Percentiles rank a stretch among this genome's conserved stretches.
Evolutionary conservation across 345 rosid species (phyloP).

Genomic region (Salix caprea): DNA sequence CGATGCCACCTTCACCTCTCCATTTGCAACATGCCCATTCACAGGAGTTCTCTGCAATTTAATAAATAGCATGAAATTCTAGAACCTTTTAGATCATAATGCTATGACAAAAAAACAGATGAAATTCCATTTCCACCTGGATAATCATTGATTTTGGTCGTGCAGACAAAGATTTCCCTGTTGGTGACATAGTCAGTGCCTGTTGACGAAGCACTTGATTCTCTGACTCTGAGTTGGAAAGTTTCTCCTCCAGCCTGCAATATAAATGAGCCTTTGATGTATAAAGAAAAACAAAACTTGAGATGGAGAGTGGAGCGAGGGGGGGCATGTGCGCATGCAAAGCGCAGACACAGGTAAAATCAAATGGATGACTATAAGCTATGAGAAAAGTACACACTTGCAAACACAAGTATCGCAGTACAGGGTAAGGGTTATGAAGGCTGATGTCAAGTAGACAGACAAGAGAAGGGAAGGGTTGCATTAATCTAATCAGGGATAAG

Average conservation of each 20-base stretch:
- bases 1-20: conserved; percentile 55
- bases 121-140: conserved; percentile 47
- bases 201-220: conserved; percentile 98
- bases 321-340: not conserved
- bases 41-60: conserved; percentile 84
- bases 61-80: conserved; percentile 22
- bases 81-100: conserved; percentile 12
- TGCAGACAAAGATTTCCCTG: conserved; percentile 66
- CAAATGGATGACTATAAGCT: not conserved
- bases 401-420: not conserved
- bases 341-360: not conserved
- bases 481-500: not conserved
- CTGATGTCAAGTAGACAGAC: not conserved
- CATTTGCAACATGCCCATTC: conserved; percentile 63
- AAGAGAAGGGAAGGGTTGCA: not conserved
- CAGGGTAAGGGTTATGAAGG: not conserved
- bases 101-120: conserved; percentile 1
- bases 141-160: conserved; percentile 63
- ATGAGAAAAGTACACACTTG: not conserved
- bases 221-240: conserved; percentile 93
- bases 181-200: conserved; percentile 88
- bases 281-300: conserved; percentile 15
- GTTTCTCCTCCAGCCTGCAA: conserved; percentile 85
- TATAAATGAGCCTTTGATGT: not conserved
- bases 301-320: not conserved